phyloP scores from a whole-genome alignment of 23 red algal species.

The Gracilariopsis chorda region DNA sequence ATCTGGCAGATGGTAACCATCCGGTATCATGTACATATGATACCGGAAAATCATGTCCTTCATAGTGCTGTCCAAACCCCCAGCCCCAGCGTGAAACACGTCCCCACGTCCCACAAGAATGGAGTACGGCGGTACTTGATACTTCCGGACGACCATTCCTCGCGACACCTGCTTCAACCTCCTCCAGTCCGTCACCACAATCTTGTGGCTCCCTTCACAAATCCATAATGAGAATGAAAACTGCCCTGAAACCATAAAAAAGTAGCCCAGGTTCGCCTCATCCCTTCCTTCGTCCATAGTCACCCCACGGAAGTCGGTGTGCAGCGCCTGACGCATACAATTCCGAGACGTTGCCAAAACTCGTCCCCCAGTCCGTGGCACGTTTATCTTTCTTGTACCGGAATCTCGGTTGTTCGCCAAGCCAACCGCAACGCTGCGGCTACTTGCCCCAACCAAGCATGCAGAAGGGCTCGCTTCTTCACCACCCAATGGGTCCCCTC shows the following conservation, averaged over 20 bases:
- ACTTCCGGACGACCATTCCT: background rate
- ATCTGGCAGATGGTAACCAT: conserved; percentile 22
- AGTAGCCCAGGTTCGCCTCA: background rate
- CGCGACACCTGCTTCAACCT: background rate
- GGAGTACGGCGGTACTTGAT: background rate
- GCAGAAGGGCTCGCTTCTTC: too few relatives aligned
- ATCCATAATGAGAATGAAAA: background rate
- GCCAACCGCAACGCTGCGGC: background rate
- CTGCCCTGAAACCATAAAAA: background rate
- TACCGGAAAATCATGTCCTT: conserved; percentile 9
- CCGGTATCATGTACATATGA: conserved; percentile 27
- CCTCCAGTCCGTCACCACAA: background rate
- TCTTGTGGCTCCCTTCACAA: background rate
- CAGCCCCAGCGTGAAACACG: conserved; percentile 16
- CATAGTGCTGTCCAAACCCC: background rate
- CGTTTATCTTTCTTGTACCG: background rate
- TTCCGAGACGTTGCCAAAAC: background rate
- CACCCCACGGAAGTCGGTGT: background rate
- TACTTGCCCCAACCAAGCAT: background rate
- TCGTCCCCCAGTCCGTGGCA: background rate
- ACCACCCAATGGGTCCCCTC: too few relatives aligned
- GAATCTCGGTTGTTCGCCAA: background rate
- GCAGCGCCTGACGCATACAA: background rate
- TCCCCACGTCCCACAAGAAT: background rate
- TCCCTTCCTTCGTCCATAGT: background rate